Conservation (phyloP, 768 basidiomycete species). For the Lanmaoa pseudosensibilis region DNA sequence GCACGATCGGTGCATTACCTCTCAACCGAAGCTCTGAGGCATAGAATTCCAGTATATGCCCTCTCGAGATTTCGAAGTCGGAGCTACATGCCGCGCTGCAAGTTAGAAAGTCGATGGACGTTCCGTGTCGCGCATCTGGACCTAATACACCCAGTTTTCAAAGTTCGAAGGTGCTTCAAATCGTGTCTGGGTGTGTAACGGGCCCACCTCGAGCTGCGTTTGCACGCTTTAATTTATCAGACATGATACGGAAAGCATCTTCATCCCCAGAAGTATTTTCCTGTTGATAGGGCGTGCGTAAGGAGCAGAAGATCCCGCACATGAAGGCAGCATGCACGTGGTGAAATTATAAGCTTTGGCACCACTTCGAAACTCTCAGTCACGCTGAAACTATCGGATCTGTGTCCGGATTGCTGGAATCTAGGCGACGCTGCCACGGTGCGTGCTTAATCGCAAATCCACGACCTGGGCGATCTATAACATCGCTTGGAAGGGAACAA, state of each 20-base stretch:
- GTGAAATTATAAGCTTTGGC: not conserved
- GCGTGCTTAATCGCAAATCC: not conserved
- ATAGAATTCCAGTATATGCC: slow-evolving; percentile 50
- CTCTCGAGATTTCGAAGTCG: not conserved
- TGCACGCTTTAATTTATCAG: slow-evolving; percentile 41
- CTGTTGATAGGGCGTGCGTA: slow-evolving; percentile 23
- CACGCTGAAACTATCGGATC: not conserved
- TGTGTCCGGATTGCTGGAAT: not conserved
- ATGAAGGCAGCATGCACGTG: slow-evolving; percentile 35
- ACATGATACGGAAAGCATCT: slow-evolving; percentile 23
- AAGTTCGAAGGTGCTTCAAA: not conserved
- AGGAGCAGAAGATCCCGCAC: slow-evolving; percentile 70
- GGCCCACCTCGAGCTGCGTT: slow-evolving; percentile 59
- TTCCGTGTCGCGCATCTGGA: slow-evolving; percentile 57
- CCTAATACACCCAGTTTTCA: slow-evolving; percentile 40
- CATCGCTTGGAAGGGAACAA: not conserved
- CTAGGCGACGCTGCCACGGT: too few species aligned
- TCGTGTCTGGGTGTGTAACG: not conserved
- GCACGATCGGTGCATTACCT: slow-evolving; percentile 54
- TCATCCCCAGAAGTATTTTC: not conserved
- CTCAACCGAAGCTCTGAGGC: slow-evolving; percentile 76
- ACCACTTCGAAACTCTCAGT: not conserved
- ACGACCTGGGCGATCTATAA: not conserved
- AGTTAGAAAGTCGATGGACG: slow-evolving; percentile 21
- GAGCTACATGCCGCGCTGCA: slow-evolving; percentile 6